Conservation (phyloP, 169 alveolate species). For the Cryptosporidium baileyi region DNA sequence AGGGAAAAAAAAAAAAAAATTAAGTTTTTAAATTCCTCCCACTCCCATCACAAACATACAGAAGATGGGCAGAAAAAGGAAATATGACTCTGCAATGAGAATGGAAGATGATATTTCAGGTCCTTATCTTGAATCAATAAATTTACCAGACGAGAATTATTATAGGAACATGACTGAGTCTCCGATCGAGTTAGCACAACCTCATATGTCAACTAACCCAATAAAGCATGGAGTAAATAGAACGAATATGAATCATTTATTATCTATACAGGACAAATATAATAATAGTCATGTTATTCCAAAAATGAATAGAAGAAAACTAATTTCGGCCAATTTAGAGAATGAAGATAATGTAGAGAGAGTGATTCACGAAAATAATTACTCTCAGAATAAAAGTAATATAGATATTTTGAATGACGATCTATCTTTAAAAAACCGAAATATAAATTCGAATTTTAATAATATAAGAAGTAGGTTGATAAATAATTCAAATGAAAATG, state of each 20-base stretch:
- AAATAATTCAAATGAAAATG: background rate
- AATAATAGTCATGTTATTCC: background rate
- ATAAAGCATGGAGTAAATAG: constrained; percentile 7
- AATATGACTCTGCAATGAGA: constrained; percentile 30
- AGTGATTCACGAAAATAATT: background rate
- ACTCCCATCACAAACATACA: too few relatives aligned
- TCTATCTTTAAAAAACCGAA: background rate
- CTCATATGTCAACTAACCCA: constrained; percentile 65
- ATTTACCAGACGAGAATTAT: constrained; percentile 55
- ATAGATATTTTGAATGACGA: constrained; percentile 62
- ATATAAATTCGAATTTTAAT: background rate
- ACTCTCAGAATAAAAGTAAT: background rate
- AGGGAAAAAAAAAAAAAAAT: too few relatives aligned
- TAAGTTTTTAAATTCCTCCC: too few relatives aligned
- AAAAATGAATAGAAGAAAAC: constrained; percentile 15
- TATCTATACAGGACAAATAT: constrained; percentile 20
- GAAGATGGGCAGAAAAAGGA: constrained; percentile 62
- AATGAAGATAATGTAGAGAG: background rate
- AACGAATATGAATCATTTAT: constrained; percentile 7
- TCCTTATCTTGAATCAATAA: constrained; percentile 35
- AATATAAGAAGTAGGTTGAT: constrained; percentile 29
- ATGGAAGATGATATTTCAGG: background rate
- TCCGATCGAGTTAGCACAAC: constrained; percentile 36
- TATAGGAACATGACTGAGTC: constrained; percentile 64
- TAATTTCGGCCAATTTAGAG: background rate